Base-by-base conservation (phyloP, 108 stramenopile genomes). In the Skeletonema marinoi region DNA sequence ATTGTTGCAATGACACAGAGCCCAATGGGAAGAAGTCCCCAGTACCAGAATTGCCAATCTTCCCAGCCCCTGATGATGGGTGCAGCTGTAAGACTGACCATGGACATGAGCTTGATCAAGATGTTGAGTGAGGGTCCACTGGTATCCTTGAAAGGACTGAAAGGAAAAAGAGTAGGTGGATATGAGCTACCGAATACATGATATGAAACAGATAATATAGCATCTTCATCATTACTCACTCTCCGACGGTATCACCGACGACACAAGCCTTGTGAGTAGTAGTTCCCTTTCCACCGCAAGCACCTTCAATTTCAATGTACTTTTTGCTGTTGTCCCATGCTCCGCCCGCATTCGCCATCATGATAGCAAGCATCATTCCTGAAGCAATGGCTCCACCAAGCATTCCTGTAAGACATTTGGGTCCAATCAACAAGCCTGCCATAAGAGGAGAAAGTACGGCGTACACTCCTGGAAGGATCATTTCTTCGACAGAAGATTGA, bases 261-360 rank as follows among this genome's bases (percentile, higher is more conserved):
- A 98, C 86, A 46, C 92, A 89, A 6, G 98, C 96, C 84, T 98
- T 98, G 92, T 98, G 98, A 5, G 88, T 90, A 60, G 93, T 94
- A 19, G 90, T 87, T 62, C 89, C 91, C 88, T 98, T 96, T 42
- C 89, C 91, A 51, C 89, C 88, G 68, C 54, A 56, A 10, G 54
- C 54, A 9, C 54, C 73, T 56, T 56, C 90, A 75, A 90, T 92
- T 78, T 94, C 93, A 84, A 89, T 91, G 83, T 93, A 97, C 90
- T 98, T 98, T 84, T 98, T 98, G 62, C 96, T 86, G 89, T 98
- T 98, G 77, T 98, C 98, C 98, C 98, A 98, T 25, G 98, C 98
- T 51, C 98, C 98, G 14, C 98, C 98, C n/a, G 95, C 95, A 84
- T 96, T 97, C 67, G 94, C 84, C 93, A 97, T 90, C 86, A 96